A percentile compares a stretch with the other conserved stretches of the same genome.
These are phyloP conservation scores for Neospermospora avenae DNA, from an alignment of 2,329 filamentous ascomycete genomes.

Conservation along the genomic window DNA sequence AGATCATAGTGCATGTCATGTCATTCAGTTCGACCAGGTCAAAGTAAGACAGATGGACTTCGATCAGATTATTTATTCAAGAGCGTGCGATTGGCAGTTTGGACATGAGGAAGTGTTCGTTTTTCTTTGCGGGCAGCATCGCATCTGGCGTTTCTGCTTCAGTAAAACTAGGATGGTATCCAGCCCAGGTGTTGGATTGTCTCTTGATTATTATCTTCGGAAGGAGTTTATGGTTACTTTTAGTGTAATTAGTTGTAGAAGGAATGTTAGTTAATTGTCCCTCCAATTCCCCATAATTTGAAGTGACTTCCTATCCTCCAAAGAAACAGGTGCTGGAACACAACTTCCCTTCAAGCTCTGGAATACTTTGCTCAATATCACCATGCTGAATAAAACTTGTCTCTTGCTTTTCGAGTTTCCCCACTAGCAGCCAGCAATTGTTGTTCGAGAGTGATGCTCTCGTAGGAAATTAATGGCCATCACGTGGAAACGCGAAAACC, in stretches of 20 bases:
- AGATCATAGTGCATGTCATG: constrained; percentile 6
- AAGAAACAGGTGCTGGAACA: too few relatives aligned
- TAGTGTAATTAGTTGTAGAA: constrained; percentile 21
- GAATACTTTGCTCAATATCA: too few relatives aligned
- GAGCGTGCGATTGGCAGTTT: constrained; percentile 7
- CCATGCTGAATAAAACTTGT: too few relatives aligned
- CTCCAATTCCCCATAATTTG: background rate
- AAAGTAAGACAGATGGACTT: background rate
- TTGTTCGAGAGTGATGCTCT: background rate
- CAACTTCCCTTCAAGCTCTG: too few relatives aligned
- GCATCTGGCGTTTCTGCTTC: constrained; percentile 29
- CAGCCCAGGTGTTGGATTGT: constrained; percentile 17
- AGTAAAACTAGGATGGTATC: constrained; percentile 8
- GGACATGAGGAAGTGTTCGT: constrained; percentile 8
- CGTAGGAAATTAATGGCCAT: background rate
- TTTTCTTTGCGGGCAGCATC: constrained; percentile 22
- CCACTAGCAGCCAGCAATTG: background rate
- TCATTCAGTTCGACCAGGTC: background rate
- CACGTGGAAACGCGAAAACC: constrained; percentile 1
- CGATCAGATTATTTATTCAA: background rate
- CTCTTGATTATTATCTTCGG: background rate
- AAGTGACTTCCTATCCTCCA: background rate
- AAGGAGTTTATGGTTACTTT: background rate
- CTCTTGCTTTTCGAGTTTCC: too few relatives aligned
- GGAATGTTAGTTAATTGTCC: constrained; percentile 1